Evolutionary conservation across 1,284 basidiomycete species (phyloP).

Genomic region (Paramarasmius palmivorus): DNA sequence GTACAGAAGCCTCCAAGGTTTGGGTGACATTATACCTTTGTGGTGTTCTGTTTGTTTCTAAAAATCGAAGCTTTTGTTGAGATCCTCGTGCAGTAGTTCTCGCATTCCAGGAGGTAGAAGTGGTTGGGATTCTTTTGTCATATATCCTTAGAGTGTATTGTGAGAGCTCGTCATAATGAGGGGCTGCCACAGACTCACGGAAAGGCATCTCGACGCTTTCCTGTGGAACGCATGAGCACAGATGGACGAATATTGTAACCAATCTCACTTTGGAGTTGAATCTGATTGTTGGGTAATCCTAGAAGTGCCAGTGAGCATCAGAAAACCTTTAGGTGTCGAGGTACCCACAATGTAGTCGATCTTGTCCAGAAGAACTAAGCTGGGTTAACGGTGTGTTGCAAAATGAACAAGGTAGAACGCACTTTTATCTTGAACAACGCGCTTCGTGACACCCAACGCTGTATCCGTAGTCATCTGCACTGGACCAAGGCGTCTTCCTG

Average conservation of each 20-base stretch:
- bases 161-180: not conserved
- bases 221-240: conserved; percentile 29
- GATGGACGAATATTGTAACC: not conserved
- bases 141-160: conserved; percentile 51
- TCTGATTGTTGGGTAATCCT: conserved; percentile 86
- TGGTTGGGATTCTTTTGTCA: conserved; percentile 55
- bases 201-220: conserved; percentile 97
- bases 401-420: conserved; percentile 19
- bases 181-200: conserved; percentile 48
- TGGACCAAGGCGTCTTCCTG: conserved; percentile 77
- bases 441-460: conserved; percentile 90
- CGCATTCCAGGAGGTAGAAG: conserved; percentile 90
- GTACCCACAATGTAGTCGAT: conserved; percentile 71
- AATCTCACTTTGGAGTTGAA: conserved; percentile 59
- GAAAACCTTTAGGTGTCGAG: not conserved
- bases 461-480: conserved; percentile 99
- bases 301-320: not conserved
- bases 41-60: conserved; percentile 22
- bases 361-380: conserved; percentile 59
- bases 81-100: conserved; percentile 79
- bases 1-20: too few relatives aligned
- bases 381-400: not conserved
- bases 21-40: too few relatives aligned
- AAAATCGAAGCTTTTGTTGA: conserved; percentile 86
- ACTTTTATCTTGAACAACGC: conserved; percentile 82